Percentiles rank a stretch among this genome's conserved stretches.
phyloP scores from a whole-genome alignment of 2,329 filamentous ascomycete species.

The Gliomastix tumulicola region DNA sequence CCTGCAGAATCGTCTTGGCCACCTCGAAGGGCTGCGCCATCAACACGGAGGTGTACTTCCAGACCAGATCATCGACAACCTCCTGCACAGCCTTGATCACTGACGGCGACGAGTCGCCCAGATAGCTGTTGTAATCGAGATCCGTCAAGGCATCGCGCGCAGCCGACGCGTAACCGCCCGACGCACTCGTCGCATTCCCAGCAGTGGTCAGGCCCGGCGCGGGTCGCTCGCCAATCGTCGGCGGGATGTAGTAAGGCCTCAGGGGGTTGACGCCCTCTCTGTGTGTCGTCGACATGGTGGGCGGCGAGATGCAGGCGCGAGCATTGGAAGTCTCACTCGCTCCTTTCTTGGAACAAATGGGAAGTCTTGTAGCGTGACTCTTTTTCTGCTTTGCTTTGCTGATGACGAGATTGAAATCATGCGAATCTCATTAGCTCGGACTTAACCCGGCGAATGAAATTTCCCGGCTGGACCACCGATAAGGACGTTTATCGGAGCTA shows the following conservation, averaged over 20 bases:
- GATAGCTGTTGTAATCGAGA: conserved; percentile 84
- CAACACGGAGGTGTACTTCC: conserved; percentile 85
- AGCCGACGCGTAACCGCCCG: conserved; percentile 35
- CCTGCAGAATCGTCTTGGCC: conserved; percentile 86
- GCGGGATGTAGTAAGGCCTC: conserved; percentile 63
- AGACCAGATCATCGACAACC: conserved; percentile 76
- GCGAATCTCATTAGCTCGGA: conserved; percentile 1
- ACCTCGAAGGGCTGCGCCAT: conserved; percentile 96
- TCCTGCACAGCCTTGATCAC: conserved; percentile 68
- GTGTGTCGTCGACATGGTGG: conserved; percentile 35
- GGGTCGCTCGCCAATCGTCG: conserved; percentile 42
- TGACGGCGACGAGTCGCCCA: conserved; percentile 70
- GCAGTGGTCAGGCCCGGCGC: conserved; percentile 29
- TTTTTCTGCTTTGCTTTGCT: too few relatives aligned
- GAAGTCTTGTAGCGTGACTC: conserved; percentile 15
- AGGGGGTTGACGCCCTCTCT: conserved; percentile 53
- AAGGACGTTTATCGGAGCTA: conserved; percentile 17
- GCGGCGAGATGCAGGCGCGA: too few relatives aligned
- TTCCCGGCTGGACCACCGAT: conserved; percentile 22
- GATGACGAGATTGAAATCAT: conserved; percentile 10
- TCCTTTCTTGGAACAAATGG: too few relatives aligned
- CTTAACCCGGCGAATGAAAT: conserved; percentile 22
- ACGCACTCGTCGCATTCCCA: conserved; percentile 29
- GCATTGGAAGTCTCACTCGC: too few relatives aligned
- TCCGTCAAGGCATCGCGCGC: conserved; percentile 84